Conservation (phyloP, 2,329 filamentous ascomycete species). For the Cryphonectria nitschkei region DNA sequence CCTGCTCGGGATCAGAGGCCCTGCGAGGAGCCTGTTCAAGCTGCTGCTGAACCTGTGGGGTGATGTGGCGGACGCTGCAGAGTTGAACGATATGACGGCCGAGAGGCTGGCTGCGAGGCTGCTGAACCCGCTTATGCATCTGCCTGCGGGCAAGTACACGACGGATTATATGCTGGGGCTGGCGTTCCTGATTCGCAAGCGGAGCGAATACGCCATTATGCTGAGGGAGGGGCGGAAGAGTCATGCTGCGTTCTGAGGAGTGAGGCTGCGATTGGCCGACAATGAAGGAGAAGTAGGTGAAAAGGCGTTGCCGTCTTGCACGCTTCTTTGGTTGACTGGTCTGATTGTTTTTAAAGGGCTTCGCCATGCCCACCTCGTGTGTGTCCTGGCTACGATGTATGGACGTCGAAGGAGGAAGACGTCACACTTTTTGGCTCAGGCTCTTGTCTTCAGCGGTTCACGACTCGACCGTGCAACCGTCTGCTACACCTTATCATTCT, state of each 20-base stretch:
- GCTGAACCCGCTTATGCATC: slow-evolving; percentile 46
- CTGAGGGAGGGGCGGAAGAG: slow-evolving; percentile 39
- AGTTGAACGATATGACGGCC: slow-evolving; percentile 48
- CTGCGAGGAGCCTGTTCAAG: slow-evolving; percentile 45
- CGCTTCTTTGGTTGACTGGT: too few species aligned
- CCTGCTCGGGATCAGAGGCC: slow-evolving; percentile 43
- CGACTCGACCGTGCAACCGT: not conserved
- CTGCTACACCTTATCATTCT: not conserved
- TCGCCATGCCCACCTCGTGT: too few species aligned
- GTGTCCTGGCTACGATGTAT: too few species aligned
- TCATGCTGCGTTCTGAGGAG: slow-evolving; percentile 33
- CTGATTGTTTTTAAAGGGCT: too few species aligned
- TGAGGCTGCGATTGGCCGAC: too few species aligned
- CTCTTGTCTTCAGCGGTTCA: too few species aligned
- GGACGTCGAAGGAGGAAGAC: too few species aligned
- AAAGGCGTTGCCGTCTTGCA: not conserved
- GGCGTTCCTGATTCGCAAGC: slow-evolving; percentile 48
- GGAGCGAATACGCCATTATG: slow-evolving; percentile 45
- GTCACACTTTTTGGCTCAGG: too few species aligned
- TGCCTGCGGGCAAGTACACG: slow-evolving; percentile 38
- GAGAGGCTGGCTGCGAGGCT: slow-evolving; percentile 45
- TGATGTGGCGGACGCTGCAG: slow-evolving; percentile 43
- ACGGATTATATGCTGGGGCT: slow-evolving; percentile 49
- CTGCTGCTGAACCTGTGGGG: slow-evolving; percentile 50
- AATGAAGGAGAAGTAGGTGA: not conserved